Evolutionary conservation across 1,139 yeast genomes (phyloP).

Genomic region (Scheffersomyces parashehatae): DNA sequence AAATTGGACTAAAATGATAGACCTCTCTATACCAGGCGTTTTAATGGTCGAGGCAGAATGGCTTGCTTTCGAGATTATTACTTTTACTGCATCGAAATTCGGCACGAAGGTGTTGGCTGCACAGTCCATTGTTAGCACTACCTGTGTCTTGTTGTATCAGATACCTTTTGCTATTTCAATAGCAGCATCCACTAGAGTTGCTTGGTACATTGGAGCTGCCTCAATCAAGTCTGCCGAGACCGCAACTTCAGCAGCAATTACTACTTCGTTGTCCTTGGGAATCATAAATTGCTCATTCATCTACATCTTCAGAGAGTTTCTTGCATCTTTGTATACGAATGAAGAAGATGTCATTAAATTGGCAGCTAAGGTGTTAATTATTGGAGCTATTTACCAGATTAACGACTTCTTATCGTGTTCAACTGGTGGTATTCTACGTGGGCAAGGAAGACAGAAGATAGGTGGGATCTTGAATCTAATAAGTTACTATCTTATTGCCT

Average conservation of each 20-base stretch:
- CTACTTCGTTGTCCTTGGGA: slow-evolving; percentile 46
- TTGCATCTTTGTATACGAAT: slow-evolving; percentile 52
- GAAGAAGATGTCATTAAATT: slow-evolving; percentile 50
- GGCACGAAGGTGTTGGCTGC: slow-evolving; percentile 72
- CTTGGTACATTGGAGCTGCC: slow-evolving; percentile 77
- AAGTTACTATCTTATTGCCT: slow-evolving; percentile 58
- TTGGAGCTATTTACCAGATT: slow-evolving; percentile 61
- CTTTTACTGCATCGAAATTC: slow-evolving; percentile 60
- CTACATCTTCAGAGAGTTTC: slow-evolving; percentile 34
- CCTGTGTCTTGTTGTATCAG: slow-evolving; percentile 69
- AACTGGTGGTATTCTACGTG: slow-evolving; percentile 61
- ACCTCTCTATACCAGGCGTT: slow-evolving; percentile 60
- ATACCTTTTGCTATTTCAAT: slow-evolving; percentile 75
- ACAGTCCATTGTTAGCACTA: slow-evolving; percentile 69
- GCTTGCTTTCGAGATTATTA: slow-evolving; percentile 66
- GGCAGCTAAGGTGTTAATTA: slow-evolving; percentile 53
- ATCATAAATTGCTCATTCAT: slow-evolving; percentile 37
- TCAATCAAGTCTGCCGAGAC: slow-evolving; percentile 50
- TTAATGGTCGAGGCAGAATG: slow-evolving; percentile 69
- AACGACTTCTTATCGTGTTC: slow-evolving; percentile 56
- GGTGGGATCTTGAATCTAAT: slow-evolving; percentile 62
- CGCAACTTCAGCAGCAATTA: slow-evolving; percentile 43
- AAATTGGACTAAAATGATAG: slow-evolving; percentile 55
- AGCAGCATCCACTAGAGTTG: slow-evolving; percentile 74
- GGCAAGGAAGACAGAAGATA: slow-evolving; percentile 67